Conservation (phyloP, 2,329 filamentous ascomycete genomes). For the Thermochaetoides dissita region DNA sequence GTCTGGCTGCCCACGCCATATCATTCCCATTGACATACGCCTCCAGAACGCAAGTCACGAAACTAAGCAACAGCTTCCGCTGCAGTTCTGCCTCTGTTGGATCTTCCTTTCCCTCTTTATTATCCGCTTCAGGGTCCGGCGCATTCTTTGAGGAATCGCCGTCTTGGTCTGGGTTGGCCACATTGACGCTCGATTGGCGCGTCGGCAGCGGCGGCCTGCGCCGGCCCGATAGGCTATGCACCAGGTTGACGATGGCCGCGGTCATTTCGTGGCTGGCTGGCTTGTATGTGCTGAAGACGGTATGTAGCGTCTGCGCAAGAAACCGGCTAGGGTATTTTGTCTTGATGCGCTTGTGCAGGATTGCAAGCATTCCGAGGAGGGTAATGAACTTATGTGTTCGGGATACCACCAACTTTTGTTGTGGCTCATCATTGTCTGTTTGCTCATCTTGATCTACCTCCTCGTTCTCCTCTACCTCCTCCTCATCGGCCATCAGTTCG, state of each 20-base stretch:
- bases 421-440: not conserved
- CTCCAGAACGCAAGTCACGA: constrained; percentile 65
- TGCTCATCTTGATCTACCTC: constrained; percentile 15
- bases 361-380: constrained; percentile 56
- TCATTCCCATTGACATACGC: constrained; percentile 52
- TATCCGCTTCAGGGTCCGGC: constrained; percentile 48
- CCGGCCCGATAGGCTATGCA: constrained; percentile 53
- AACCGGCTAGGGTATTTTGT: constrained; percentile 69
- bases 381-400: constrained; percentile 45
- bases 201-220: constrained; percentile 50
- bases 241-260: constrained; percentile 53
- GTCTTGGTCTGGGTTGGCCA: constrained; percentile 41
- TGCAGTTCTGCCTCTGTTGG: constrained; percentile 48
- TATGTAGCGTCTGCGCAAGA: constrained; percentile 60
- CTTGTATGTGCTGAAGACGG: constrained; percentile 52
- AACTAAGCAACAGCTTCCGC: constrained; percentile 54
- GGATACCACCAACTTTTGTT: constrained; percentile 6
- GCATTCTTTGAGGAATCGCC: constrained; percentile 37
- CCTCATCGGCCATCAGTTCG: constrained; percentile 29
- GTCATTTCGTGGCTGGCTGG: constrained; percentile 50
- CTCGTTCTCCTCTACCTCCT: constrained; percentile 12
- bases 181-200: constrained; percentile 42
- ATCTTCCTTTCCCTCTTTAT: constrained; percentile 35
- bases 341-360: constrained; percentile 60
- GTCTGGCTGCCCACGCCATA: constrained; percentile 47